Evolutionary conservation across 2,329 filamentous ascomycete genomes (phyloP).

Genomic region (Scedosporium minutisporum): DNA sequence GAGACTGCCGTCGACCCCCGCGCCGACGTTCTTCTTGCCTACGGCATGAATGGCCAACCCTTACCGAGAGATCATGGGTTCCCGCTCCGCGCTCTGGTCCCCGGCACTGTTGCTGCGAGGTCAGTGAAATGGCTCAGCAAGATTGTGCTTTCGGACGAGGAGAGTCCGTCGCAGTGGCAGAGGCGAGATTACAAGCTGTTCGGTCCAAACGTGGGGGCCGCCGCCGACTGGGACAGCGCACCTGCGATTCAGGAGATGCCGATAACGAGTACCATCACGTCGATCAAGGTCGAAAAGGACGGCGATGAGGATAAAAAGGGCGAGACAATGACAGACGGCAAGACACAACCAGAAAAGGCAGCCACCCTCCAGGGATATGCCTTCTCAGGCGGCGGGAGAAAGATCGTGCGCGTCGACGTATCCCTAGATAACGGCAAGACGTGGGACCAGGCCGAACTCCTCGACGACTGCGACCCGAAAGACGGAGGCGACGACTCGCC

Average conservation of each 20-base stretch:
- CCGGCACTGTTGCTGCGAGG: slow-evolving; percentile 56
- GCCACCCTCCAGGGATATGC: slow-evolving; percentile 52
- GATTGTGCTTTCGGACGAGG: slow-evolving; percentile 55
- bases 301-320: slow-evolving; percentile 17
- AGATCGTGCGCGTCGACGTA: slow-evolving; percentile 58
- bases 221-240: slow-evolving; percentile 53
- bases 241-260: slow-evolving; percentile 59
- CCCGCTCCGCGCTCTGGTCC: slow-evolving; percentile 52
- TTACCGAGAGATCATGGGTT: slow-evolving; percentile 58
- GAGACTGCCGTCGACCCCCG: slow-evolving; percentile 47
- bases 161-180: slow-evolving; percentile 57
- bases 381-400: slow-evolving; percentile 56
- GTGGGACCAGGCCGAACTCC: slow-evolving; percentile 54
- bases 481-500: slow-evolving; percentile 12
- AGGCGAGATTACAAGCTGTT: slow-evolving; percentile 61
- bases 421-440: slow-evolving; percentile 52
- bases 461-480: slow-evolving; percentile 34
- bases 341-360: slow-evolving; percentile 3
- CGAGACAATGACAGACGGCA: neutral
- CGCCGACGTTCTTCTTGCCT: slow-evolving; percentile 57
- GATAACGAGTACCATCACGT: slow-evolving; percentile 57
- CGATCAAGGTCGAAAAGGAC: slow-evolving; percentile 23
- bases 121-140: slow-evolving; percentile 61
- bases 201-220: slow-evolving; percentile 46
- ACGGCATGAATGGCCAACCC: slow-evolving; percentile 55